phyloP scores from a whole-genome alignment of 176 grass and related monocot species.

The Dactylis glomerata region DNA sequence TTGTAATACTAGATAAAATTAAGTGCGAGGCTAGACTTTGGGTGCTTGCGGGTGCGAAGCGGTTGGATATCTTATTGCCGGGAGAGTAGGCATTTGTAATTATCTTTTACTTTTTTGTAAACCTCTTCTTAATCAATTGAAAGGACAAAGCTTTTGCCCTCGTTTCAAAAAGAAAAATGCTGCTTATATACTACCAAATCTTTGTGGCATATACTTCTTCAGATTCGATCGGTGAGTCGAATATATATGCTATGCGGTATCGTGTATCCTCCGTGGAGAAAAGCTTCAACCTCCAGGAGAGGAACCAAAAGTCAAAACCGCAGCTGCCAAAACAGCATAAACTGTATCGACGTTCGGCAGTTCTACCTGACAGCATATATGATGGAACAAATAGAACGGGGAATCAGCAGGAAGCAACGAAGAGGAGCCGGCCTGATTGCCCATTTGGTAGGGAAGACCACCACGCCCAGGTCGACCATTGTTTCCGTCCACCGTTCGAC shows the following conservation, averaged over 20 bases:
- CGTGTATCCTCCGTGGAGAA: background rate
- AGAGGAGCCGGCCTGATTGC: background rate
- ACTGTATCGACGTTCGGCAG: background rate
- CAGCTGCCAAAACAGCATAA: background rate
- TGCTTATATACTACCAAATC: slow-evolving; percentile 23
- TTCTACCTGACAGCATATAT: background rate
- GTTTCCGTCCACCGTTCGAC: slow-evolving; percentile 39
- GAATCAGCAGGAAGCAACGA: background rate
- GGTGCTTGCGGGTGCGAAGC: too few relatives aligned
- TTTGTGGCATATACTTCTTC: slow-evolving; percentile 17
- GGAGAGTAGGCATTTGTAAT: too few relatives aligned
- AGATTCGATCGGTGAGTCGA: background rate
- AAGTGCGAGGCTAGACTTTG: too few relatives aligned
- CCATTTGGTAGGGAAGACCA: background rate
- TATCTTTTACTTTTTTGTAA: too few relatives aligned
- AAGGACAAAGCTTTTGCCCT: too few relatives aligned
- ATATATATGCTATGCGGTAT: too few relatives aligned
- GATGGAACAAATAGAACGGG: background rate
- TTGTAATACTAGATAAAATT: too few relatives aligned
- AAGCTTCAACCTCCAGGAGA: background rate
- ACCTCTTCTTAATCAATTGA: too few relatives aligned
- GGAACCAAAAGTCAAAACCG: background rate
- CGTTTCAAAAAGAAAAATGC: too few relatives aligned
- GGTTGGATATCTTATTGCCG: too few relatives aligned
- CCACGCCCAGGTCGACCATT: slow-evolving; percentile 12